phyloP scores from a whole-genome alignment of 2,329 filamentous ascomycete species.

The Colletotrichum filicis region DNA sequence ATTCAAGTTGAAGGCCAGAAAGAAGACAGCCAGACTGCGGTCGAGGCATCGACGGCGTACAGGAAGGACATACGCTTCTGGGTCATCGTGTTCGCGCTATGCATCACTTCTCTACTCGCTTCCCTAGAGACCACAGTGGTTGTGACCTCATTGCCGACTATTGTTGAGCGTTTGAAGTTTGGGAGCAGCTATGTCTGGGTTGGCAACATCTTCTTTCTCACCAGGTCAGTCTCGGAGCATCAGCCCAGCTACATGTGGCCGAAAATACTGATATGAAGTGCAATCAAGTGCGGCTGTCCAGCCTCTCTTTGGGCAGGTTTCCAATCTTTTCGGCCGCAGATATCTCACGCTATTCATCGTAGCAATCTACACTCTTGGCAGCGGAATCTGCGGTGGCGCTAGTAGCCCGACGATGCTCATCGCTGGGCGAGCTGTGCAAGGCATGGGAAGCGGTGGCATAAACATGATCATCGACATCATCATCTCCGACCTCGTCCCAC shows the following conservation, averaged over 20 bases:
- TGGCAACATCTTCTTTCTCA: too few species aligned
- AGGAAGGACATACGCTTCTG: conserved; percentile 39
- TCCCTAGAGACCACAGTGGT: neutral
- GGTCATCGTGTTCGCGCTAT: conserved; percentile 41
- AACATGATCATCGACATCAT: conserved; percentile 47
- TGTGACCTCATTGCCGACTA: too few species aligned
- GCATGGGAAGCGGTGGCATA: conserved; percentile 51
- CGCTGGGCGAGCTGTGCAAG: conserved; percentile 59
- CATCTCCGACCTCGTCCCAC: conserved; percentile 58
- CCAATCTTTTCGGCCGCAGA: conserved; percentile 64
- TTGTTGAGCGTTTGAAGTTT: too few species aligned
- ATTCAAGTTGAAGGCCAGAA: too few species aligned
- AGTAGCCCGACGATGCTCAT: conserved; percentile 58
- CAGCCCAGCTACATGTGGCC: too few species aligned
- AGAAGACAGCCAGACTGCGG: neutral
- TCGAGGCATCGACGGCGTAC: neutral
- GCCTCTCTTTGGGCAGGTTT: conserved; percentile 51
- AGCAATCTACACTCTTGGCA: conserved; percentile 61
- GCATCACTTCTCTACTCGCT: conserved; percentile 43
- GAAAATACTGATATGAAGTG: too few species aligned
- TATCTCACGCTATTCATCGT: conserved; percentile 53
- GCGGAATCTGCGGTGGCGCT: conserved; percentile 62
- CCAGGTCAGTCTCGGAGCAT: too few species aligned
- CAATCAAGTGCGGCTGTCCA: too few species aligned
- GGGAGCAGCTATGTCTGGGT: too few species aligned